Base-by-base conservation (phyloP, 148 eudicot species). In the Camellia japonica region DNA sequence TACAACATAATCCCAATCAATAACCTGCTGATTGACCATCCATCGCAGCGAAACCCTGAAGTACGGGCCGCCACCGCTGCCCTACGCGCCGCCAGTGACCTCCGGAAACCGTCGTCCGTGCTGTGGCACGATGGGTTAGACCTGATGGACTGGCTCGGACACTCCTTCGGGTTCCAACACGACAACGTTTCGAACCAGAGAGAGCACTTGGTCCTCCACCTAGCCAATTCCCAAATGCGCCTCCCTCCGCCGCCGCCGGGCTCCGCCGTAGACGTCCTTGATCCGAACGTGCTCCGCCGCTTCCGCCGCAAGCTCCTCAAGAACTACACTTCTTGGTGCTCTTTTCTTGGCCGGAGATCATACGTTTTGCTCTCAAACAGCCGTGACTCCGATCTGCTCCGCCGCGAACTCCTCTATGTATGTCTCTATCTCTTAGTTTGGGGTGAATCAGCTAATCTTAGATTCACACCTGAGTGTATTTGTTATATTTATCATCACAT, bases 1-100 rank as follows among this genome's bases (percentile, higher is more conserved):
- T 95, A 73, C 77, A 95, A 95, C 91, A 92, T 94, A 61, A 94
- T 94, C 54, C 97, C 99, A n/a, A 88, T 94, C 74, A 92, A 96
- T 80, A 82, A 88, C 88, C 77, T 96, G 52, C 59, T 91, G 1
- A 67, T 81, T 0, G 93, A 93, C 84, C 99, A 95, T 85, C 97
- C 99, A 0, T 95, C 94, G 5, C 90, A 87, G 38, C 88, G 97
- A 42, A 87, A 83, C 79, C 93, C 93, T 0, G 99, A 95, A 73
- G 89, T 95, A 65, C 94, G 99, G 69, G 99, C 97, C 80, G 97
- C 91, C 44, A 76, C 97, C 0, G 83, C 89, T 14, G 87, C 95
- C 41, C 76, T 95, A 59, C 94, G 90, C 79, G 78, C 82, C 71
- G 87, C 85, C 65, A 90, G 87, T 16, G 93, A 88, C 73, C 94